Percentiles rank a stretch among this genome's conserved stretches.
Evolutionary conservation across 2,329 filamentous ascomycete species (phyloP).

Genomic region (Sclerotiophoma versabilis): DNA sequence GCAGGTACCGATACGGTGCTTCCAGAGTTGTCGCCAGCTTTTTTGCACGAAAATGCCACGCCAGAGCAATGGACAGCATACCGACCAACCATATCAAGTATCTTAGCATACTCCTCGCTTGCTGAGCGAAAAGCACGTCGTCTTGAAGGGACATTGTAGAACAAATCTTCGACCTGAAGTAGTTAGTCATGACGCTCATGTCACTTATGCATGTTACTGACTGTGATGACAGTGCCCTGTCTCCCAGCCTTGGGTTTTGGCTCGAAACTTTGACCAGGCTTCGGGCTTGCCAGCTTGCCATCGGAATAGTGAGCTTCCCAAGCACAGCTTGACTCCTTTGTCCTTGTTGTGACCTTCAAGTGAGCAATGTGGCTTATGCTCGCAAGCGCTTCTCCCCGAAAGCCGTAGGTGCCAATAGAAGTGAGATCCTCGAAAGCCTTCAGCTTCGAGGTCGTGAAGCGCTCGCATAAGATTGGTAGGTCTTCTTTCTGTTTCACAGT

Average conservation of each 20-base stretch:
- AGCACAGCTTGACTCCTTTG: slow-evolving; percentile 83
- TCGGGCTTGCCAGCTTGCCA: slow-evolving; percentile 80
- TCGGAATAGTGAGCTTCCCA: slow-evolving; percentile 90
- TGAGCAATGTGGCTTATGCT: slow-evolving; percentile 99
- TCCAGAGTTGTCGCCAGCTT: slow-evolving; percentile 85
- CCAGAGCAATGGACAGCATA: slow-evolving; percentile 91
- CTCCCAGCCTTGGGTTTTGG: slow-evolving; percentile 88
- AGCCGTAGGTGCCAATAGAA: slow-evolving; percentile 95
- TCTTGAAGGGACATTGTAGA: slow-evolving; percentile 93
- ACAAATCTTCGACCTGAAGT: slow-evolving; percentile 81
- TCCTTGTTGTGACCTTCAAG: slow-evolving; percentile 92
- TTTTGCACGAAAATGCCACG: slow-evolving; percentile 97
- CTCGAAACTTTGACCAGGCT: slow-evolving; percentile 85
- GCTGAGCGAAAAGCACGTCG: slow-evolving; percentile 88
- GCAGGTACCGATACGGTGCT: slow-evolving; percentile 77
- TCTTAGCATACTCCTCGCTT: slow-evolving; percentile 97
- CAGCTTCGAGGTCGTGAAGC: slow-evolving; percentile 96
- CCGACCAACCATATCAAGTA: slow-evolving; percentile 90
- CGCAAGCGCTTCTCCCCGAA: slow-evolving; percentile 91
- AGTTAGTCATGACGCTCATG: slow-evolving; percentile 10
- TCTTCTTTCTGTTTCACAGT: slow-evolving; percentile 75
- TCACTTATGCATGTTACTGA: slow-evolving; percentile 28
- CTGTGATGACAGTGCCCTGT: slow-evolving; percentile 90
- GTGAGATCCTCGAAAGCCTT: slow-evolving; percentile 91
- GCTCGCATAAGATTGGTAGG: slow-evolving; percentile 87